These are phyloP conservation scores for Filobasidium floriforme DNA, from an alignment of 768 basidiomycete genomes.

Conservation along the genomic window DNA sequence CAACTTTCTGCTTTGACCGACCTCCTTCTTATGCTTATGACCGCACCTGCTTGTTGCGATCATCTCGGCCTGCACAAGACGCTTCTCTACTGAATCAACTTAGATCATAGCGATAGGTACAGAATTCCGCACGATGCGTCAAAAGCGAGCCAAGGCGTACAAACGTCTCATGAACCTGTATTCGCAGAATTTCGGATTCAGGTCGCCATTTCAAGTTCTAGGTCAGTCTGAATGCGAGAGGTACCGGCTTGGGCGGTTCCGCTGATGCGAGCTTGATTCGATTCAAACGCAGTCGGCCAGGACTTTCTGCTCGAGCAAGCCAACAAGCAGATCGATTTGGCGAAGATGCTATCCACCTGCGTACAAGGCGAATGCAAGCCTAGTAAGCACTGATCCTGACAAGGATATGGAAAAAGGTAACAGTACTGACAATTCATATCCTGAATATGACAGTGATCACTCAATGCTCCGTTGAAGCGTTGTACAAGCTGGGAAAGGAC, in stretches of 20 bases:
- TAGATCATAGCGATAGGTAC: not conserved
- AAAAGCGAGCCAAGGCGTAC: slow-evolving; percentile 91
- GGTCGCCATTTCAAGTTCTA: slow-evolving; percentile 88
- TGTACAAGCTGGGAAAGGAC: slow-evolving; percentile 72
- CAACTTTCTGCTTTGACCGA: no score
- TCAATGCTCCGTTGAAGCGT: slow-evolving; percentile 89
- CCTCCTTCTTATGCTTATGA: no score
- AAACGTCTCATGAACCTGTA: slow-evolving; percentile 90
- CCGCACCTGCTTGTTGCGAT: no score
- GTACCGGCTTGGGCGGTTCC: not conserved
- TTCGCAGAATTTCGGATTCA: slow-evolving; percentile 75
- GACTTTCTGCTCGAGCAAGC: slow-evolving; percentile 67
- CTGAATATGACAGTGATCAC: slow-evolving; percentile 75
- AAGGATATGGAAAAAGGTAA: no score
- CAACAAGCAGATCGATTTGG: slow-evolving; percentile 65
- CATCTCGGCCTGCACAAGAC: no score
- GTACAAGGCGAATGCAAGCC: slow-evolving; percentile 83
- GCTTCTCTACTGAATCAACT: no score
- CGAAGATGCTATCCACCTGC: slow-evolving; percentile 64
- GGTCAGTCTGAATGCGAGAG: slow-evolving; percentile 49
- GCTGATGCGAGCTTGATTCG: not conserved
- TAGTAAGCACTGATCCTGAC: slow-evolving; percentile 57
- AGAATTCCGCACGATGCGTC: slow-evolving; percentile 58
- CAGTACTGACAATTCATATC: slow-evolving; percentile 29
- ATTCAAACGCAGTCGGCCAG: slow-evolving; percentile 60